Evolutionary conservation across 371 early-diverging fungal species (phyloP).

Genomic region (Mortierella sp.): DNA sequence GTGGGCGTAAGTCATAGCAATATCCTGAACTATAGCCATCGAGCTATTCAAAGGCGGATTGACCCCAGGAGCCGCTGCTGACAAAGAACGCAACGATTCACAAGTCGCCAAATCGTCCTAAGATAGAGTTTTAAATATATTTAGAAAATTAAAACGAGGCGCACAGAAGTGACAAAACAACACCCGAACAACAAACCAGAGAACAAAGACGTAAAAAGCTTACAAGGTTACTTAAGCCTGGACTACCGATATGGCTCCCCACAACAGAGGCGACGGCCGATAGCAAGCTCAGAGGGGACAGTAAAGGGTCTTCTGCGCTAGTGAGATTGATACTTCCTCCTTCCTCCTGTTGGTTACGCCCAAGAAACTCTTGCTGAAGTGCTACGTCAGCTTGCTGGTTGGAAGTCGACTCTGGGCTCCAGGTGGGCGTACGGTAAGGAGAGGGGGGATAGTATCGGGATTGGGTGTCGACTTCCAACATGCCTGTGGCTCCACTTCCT

Average conservation of each 20-base stretch:
- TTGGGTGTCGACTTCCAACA: conserved; percentile 3
- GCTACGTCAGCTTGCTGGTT: neutral
- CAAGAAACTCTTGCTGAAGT: neutral
- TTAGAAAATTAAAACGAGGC: neutral
- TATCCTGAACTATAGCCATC: neutral
- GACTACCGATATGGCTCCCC: neutral
- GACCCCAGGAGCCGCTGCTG: neutral
- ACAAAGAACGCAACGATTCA: conserved; percentile 9
- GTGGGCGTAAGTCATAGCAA: neutral
- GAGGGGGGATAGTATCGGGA: neutral
- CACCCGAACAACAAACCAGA: neutral
- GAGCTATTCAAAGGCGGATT: neutral
- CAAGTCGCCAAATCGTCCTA: conserved; percentile 2
- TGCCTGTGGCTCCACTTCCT: neutral
- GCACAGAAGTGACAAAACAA: neutral
- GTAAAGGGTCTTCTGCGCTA: neutral
- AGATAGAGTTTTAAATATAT: neutral
- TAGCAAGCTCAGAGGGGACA: neutral
- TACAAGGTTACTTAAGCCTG: conserved; percentile 12
- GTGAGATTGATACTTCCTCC: neutral
- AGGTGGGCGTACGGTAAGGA: conserved; percentile 2
- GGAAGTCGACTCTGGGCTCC: conserved; percentile 9
- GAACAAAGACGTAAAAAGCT: neutral
- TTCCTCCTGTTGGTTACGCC: neutral
- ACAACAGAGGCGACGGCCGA: conserved; percentile 6